A percentile compares a stretch with the other conserved stretches of the same genome.
phyloP scores from a whole-genome alignment of 106 monocot species.

The Dactylorhiza incarnata region DNA sequence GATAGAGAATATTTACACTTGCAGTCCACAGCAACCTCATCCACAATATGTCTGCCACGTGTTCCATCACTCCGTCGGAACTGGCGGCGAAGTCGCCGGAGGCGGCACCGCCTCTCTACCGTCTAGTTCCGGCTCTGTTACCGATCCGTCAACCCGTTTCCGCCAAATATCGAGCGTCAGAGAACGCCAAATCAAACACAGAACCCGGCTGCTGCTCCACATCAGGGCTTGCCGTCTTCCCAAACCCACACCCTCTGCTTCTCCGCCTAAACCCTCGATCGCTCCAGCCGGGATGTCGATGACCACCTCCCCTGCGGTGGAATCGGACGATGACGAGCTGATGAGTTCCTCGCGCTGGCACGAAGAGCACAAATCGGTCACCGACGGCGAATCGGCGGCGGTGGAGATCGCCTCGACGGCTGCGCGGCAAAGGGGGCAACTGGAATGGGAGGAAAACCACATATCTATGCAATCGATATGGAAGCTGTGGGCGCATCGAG shows the following conservation, averaged over 20 bases:
- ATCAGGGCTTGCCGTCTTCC: background rate
- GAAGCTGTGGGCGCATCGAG: conserved; percentile 38
- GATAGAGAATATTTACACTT: background rate
- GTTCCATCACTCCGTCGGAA: background rate
- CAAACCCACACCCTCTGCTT: background rate
- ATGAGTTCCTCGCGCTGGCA: background rate
- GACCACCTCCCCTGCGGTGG: background rate
- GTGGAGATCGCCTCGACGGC: conserved; percentile 13
- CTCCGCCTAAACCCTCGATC: background rate
- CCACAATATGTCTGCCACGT: background rate
- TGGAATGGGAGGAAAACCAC: conserved; percentile 39
- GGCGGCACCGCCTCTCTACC: background rate
- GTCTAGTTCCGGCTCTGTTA: background rate
- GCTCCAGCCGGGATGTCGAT: background rate
- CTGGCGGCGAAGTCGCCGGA: background rate
- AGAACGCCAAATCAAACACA: background rate
- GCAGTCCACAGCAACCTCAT: background rate
- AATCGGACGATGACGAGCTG: background rate
- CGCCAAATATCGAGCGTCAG: background rate
- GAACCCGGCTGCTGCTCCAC: background rate
- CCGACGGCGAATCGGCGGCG: background rate
- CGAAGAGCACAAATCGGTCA: background rate
- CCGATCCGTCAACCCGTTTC: background rate
- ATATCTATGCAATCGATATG: conserved; percentile 44
- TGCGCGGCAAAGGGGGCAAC: conserved; percentile 47